phyloP scores from a whole-genome alignment of 2,329 filamentous ascomycete species.

The Xylaria sp. region DNA sequence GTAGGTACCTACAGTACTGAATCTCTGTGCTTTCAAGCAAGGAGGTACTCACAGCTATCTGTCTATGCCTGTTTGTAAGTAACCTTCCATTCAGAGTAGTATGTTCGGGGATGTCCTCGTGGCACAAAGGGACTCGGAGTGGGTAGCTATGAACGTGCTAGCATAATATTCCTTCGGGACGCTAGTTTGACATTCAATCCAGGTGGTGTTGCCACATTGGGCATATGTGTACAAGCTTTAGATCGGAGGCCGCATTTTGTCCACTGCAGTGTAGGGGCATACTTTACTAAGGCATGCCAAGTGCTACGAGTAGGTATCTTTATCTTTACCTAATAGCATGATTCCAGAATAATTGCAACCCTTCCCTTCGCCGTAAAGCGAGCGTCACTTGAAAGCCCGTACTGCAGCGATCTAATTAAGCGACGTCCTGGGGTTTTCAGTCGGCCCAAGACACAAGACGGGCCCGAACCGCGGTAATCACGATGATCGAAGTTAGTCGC shows the following conservation, averaged over 20 bases:
- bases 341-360: background rate
- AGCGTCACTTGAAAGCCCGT: background rate
- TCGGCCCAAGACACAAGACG: background rate
- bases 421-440: background rate
- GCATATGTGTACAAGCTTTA: background rate
- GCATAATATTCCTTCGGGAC: conserved; percentile 6
- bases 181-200: conserved; percentile 12
- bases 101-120: conserved; percentile 12
- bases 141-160: background rate
- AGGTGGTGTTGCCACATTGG: background rate
- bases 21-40: background rate
- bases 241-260: background rate
- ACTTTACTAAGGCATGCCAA: background rate
- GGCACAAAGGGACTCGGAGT: conserved; percentile 1
- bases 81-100: conserved; percentile 26
- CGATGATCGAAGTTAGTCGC: background rate
- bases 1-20: background rate
- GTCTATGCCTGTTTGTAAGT: background rate
- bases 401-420: background rate
- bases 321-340: background rate
- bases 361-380: conserved; percentile 6
- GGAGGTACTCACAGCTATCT: background rate
- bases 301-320: background rate
- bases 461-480: background rate
- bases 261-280: background rate